Base-by-base conservation (phyloP, 257 asterid genomes). In the Ballota nigra region DNA sequence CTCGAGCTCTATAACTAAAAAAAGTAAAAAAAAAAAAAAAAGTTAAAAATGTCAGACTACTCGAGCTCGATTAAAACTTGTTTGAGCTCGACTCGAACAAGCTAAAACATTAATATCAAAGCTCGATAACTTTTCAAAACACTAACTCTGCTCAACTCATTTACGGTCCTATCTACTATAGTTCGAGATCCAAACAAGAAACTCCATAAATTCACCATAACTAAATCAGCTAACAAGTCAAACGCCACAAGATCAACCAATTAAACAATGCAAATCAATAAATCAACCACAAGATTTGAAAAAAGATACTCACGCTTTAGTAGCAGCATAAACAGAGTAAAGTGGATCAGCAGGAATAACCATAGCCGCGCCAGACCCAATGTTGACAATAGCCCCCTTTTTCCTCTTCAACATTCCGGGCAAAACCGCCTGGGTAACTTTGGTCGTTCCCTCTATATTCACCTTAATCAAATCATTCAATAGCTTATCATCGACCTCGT, bases 301-400 rank as follows among this genome's bases (percentile, higher is more conserved):
- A n/a, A 52, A 58, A 76, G 58, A 4, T 0, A 68, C 97, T 91
- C 81, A 94, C 99, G 98, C 96, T 95, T 95, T 95, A 12, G 98
- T 75, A 38, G 99, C 99, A 52, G 98, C 99, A 76, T 95, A 95
- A 65, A 95, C 98, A 72, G 99, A 86, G 55, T 92, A 89, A 34
- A 95, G 97, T 22, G 99, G 99, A 83, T 92, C 98, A 3, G 98
- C 80, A 40, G 99, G 99, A 29, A 92, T 82, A 41, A 95, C 89
- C 58, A 82, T 84, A 41, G 99, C 96, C 53, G 97, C 87, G 36
- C 99, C 99, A 43, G 99, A 95, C 3, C 99, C 99, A 66, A 95
- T 86, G 77, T 95, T 95, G 7, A 95, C 97, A 70, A 95, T 87
- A 5, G 99, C 98, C 59, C 99, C 98, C 63, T 20, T 92, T 67